A percentile compares a stretch with the other conserved stretches of the same genome.
These are phyloP conservation scores for Aspergillus melleus DNA, from an alignment of 2,329 filamentous ascomycete species.

Conservation along the genomic window DNA sequence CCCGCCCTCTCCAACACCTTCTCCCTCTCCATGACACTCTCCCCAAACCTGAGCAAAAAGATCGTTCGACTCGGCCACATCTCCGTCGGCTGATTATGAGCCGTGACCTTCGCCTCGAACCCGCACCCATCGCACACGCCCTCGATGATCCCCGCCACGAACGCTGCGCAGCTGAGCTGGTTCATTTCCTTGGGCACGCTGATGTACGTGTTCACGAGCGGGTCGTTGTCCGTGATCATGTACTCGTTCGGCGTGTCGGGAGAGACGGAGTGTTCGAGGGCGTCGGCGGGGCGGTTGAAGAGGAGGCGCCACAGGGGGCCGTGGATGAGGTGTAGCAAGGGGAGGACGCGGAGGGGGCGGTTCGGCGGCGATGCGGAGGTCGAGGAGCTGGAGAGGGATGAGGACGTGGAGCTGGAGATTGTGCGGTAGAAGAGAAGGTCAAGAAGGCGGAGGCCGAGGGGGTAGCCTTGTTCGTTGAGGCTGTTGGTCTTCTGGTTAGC, in stretches of 20 bases:
- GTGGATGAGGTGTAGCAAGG: slow-evolving; percentile 93
- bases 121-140: slow-evolving; percentile 91
- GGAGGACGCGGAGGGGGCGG: slow-evolving; percentile 82
- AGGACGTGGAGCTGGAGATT: slow-evolving; percentile 78
- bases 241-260: slow-evolving; percentile 88
- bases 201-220: slow-evolving; percentile 91
- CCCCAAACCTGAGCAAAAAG: slow-evolving; percentile 88
- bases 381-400: slow-evolving; percentile 77
- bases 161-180: slow-evolving; percentile 94
- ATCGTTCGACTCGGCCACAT: slow-evolving; percentile 98
- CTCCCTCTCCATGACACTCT: slow-evolving; percentile 90
- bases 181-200: slow-evolving; percentile 93
- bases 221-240: slow-evolving; percentile 99
- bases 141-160: slow-evolving; percentile 91
- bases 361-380: slow-evolving; percentile 68
- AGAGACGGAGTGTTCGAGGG: slow-evolving; percentile 82
- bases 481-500: slow-evolving; percentile 45
- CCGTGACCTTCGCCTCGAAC: slow-evolving; percentile 84
- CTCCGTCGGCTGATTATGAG: slow-evolving; percentile 73
- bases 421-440: slow-evolving; percentile 89
- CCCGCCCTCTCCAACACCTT: slow-evolving; percentile 68
- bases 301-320: slow-evolving; percentile 89
- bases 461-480: slow-evolving; percentile 87
- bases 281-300: slow-evolving; percentile 86
- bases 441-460: slow-evolving; percentile 88